Percentiles rank a stretch among this genome's conserved stretches.
These are phyloP conservation scores for Phytophthora cactorum DNA, from an alignment of 352 stramenopile species.

Conservation along the genomic window DNA sequence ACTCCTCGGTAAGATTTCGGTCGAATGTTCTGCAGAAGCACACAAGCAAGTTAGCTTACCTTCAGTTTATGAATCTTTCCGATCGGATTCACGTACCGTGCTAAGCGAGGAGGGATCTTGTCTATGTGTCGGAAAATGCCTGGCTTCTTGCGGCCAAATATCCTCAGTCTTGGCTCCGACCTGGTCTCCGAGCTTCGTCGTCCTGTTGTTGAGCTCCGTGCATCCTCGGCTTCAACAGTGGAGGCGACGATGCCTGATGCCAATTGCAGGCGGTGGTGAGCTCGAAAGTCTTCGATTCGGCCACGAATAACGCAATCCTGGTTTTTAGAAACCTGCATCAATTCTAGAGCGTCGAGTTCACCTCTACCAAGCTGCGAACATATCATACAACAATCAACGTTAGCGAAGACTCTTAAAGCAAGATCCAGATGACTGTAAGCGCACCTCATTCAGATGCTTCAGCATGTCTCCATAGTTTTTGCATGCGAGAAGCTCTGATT, in stretches of 20 bases:
- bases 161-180: constrained; percentile 54
- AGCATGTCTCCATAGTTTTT: constrained; percentile 83
- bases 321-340: constrained; percentile 61
- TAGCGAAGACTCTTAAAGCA: background rate
- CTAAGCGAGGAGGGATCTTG: constrained; percentile 51
- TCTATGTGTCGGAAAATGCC: constrained; percentile 68
- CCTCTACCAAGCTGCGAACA: constrained; percentile 61
- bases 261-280: constrained; percentile 81
- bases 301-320: constrained; percentile 74
- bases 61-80: background rate
- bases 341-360: constrained; percentile 44
- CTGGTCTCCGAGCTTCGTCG: constrained; percentile 49
- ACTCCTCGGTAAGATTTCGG: constrained; percentile 68
- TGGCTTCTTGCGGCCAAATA: constrained; percentile 73
- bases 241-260: constrained; percentile 83
- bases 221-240: constrained; percentile 55
- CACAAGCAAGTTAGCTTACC: constrained; percentile 5
- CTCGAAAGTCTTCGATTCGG: constrained; percentile 85
- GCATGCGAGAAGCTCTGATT: constrained; percentile 57
- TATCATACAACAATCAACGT: constrained; percentile 1
- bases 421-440: background rate
- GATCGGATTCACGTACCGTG: constrained; percentile 41
- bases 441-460: constrained; percentile 81
- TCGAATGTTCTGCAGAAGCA: constrained; percentile 65
- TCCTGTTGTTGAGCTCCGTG: constrained; percentile 34